Evolutionary conservation across 768 basidiomycete species (phyloP), one percentile per base, ranked within the genome.

Genomic region (Rhodotorula babjevae): DNA sequence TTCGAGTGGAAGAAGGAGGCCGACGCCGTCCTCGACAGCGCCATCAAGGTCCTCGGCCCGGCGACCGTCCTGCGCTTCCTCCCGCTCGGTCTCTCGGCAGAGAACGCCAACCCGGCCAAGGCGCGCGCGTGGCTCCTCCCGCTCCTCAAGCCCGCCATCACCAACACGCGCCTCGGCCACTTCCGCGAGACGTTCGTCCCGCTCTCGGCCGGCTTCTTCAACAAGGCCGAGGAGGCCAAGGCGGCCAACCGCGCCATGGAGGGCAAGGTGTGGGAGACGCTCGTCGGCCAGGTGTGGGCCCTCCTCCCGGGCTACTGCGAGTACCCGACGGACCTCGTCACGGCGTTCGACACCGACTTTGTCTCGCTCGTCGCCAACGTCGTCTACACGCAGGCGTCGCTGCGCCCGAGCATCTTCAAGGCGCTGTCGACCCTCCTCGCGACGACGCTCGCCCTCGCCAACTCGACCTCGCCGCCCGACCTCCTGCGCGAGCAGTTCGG

Each of bases 201-300:
- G 27, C 82, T 98, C 61, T 96, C 93, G 61, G 94, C 97, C 81
- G 85, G 88, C 27, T 89, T 98, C 85, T 99, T 98, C 79, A 86
- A 92, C 78, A 88, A 85, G 25, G 90, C 92, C 0, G 90, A 91
- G 74, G 82, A 84, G 14, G 89, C 75, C 0, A 46, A 88, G 66
- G 87, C 86, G 21, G 87, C 88, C 50, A 85, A 85, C 63, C 77
- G 80, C 70, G 76, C 36, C 16, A 72, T 90, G 0, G 93, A 98
- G 81, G 90, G 90, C 23, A 99, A 98, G 81, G 88, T 98, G 50
- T 99, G 93, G 92, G 90, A 87, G 74, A 93, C 95, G 19, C 85
- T 98, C 58, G 88, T 97, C 33, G 88, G 89, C 18, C 96, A 99
- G 81, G 87, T 95, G 29, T 99, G 96, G 96, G 84, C 87, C 36